These are phyloP conservation scores for Stagonosporopsis vannaccii DNA, from an alignment of 2,329 filamentous ascomycete species.

Conservation along the genomic window DNA sequence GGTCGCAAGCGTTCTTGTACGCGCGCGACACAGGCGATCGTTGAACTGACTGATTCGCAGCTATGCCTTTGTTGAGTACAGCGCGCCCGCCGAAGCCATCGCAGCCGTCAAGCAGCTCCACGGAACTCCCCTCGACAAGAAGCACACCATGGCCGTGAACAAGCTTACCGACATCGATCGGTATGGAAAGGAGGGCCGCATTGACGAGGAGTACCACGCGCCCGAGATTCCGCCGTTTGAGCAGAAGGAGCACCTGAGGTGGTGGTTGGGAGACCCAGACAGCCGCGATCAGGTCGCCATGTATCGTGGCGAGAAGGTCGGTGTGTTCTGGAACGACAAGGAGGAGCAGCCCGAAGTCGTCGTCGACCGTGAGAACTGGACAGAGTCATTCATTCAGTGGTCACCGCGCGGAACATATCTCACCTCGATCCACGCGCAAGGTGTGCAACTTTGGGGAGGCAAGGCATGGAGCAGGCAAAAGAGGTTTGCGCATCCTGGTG, in stretches of 20 bases:
- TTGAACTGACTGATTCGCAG: conserved; percentile 56
- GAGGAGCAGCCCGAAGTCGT: conserved; percentile 86
- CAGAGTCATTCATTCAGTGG: conserved; percentile 97
- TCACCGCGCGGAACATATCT: conserved; percentile 93
- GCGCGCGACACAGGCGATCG: not conserved
- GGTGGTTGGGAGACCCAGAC: conserved; percentile 87
- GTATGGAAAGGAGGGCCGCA: conserved; percentile 89
- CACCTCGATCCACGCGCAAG: conserved; percentile 92
- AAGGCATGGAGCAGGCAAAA: conserved; percentile 87
- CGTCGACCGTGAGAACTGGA: conserved; percentile 95
- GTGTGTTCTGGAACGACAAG: conserved; percentile 98
- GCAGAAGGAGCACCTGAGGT: conserved; percentile 93
- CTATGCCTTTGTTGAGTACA: conserved; percentile 97
- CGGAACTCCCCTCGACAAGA: conserved; percentile 90
- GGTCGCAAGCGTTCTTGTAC: conserved; percentile 9
- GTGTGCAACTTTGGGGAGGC: conserved; percentile 97
- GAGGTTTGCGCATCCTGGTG: conserved; percentile 92
- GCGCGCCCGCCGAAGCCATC: conserved; percentile 85
- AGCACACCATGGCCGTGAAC: conserved; percentile 93
- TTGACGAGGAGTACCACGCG: conserved; percentile 87
- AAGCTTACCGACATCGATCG: conserved; percentile 98
- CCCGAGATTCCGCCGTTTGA: conserved; percentile 84
- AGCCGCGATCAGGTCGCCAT: conserved; percentile 96
- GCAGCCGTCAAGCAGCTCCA: conserved; percentile 90
- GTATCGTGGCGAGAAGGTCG: conserved; percentile 89